These are phyloP conservation scores for Penicillium dipodomyicola DNA, from an alignment of 495 filamentous ascomycete species.

Conservation along the genomic window DNA sequence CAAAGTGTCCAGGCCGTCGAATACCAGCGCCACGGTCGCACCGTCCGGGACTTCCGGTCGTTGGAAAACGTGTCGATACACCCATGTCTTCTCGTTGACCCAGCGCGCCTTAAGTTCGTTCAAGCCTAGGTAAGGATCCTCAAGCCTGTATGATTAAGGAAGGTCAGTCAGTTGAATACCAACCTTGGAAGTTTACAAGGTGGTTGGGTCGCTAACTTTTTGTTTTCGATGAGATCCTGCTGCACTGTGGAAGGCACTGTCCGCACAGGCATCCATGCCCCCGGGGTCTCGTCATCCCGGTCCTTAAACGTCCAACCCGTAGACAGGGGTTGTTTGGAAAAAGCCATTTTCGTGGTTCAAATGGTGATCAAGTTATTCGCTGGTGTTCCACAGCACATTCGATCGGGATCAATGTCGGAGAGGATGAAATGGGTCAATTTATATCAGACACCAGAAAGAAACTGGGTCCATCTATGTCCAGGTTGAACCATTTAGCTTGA, in stretches of 20 bases:
- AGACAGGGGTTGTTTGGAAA: constrained; percentile 5
- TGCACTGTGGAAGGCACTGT: constrained; percentile 11
- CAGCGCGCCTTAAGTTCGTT: constrained; percentile 80
- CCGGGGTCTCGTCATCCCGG: constrained; percentile 1
- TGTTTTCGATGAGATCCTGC: constrained; percentile 15
- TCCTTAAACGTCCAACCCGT: constrained; percentile 10
- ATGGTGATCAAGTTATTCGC: background rate
- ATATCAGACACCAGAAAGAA: background rate
- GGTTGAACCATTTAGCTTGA: background rate
- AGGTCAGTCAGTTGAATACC: background rate
- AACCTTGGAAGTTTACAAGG: background rate
- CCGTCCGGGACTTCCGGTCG: constrained; percentile 41
- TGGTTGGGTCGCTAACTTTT: background rate
- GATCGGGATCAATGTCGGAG: background rate
- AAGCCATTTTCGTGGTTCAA: constrained; percentile 1
- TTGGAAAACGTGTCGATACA: constrained; percentile 63
- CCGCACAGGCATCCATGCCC: constrained; percentile 9
- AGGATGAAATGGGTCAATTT: background rate
- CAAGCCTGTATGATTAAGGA: constrained; percentile 21
- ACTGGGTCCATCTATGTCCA: background rate
- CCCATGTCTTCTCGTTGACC: constrained; percentile 78
- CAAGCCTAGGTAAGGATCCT: constrained; percentile 67
- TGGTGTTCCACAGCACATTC: background rate
- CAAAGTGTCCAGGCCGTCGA: constrained; percentile 84
- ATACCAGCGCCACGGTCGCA: constrained; percentile 56